A percentile compares a stretch with the other conserved stretches of the same genome.
These are phyloP conservation scores for Sporothrix sp. DNA, from an alignment of 2,329 filamentous ascomycete species.

Conservation along the genomic window DNA sequence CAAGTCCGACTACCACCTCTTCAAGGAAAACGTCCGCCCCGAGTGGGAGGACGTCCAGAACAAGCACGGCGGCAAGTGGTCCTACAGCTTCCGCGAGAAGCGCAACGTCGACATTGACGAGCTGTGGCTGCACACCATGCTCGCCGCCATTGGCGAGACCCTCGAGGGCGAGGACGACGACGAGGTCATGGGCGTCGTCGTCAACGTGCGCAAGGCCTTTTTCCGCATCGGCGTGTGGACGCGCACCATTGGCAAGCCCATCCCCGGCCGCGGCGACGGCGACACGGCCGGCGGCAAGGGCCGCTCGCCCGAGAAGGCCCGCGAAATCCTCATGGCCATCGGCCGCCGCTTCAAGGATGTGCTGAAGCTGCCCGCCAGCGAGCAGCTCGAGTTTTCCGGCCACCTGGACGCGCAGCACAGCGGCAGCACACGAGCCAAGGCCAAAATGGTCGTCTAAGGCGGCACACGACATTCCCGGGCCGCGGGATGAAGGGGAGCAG, in stretches of 20 bases:
- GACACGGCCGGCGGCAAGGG: constrained; percentile 69
- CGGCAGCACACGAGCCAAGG: constrained; percentile 90
- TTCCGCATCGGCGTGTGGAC: constrained; percentile 98
- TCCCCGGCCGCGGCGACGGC: constrained; percentile 64
- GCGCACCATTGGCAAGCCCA: constrained; percentile 78
- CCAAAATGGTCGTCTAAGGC: constrained; percentile 74
- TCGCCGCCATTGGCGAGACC: constrained; percentile 93
- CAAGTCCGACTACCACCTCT: constrained; percentile 98
- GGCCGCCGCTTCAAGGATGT: constrained; percentile 89
- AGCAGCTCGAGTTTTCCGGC: constrained; percentile 87
- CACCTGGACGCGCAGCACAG: constrained; percentile 90
- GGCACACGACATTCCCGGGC: neutral
- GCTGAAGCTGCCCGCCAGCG: constrained; percentile 64
- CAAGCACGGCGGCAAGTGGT: constrained; percentile 99
- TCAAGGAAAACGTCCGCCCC: constrained; percentile 93
- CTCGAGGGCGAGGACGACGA: constrained; percentile 90
- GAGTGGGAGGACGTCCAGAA: constrained; percentile 99
- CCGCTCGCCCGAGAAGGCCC: constrained; percentile 69
- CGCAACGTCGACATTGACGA: constrained; percentile 84
- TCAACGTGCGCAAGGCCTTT: constrained; percentile 97
- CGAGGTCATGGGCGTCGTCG: constrained; percentile 98
- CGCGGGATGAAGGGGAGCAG: no score
- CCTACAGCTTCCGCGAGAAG: constrained; percentile 97
- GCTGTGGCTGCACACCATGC: constrained; percentile 94
- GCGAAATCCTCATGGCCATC: constrained; percentile 73